A percentile compares a stretch with the other conserved stretches of the same genome.
These are phyloP conservation scores for Physcomitrellopsis africana DNA, from an alignment of 225 moss, liverwort and hornwort species.

Conservation along the genomic window DNA sequence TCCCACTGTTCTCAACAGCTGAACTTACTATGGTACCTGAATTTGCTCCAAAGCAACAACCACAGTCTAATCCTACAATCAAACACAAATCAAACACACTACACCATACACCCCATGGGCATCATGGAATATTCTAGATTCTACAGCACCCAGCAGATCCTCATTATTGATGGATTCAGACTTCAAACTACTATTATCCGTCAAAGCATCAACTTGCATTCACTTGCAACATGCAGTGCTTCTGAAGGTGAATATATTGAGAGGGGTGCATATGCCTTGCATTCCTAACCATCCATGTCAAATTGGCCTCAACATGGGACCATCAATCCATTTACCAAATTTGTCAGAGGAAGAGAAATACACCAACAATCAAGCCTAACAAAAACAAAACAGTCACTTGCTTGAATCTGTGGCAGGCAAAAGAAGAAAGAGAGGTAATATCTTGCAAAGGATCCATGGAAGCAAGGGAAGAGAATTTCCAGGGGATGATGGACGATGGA, in stretches of 20 bases:
- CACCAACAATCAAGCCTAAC: neutral
- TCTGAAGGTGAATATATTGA: neutral
- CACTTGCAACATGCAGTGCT: neutral
- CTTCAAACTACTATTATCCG: neutral
- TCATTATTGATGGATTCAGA: neutral
- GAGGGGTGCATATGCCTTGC: neutral
- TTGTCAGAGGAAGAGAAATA: neutral
- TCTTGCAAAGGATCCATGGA: neutral
- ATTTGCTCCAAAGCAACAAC: no score
- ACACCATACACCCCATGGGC: neutral
- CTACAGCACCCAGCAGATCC: neutral
- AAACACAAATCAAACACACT: neutral
- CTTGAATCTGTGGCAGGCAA: neutral
- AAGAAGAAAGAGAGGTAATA: no score
- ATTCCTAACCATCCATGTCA: neutral
- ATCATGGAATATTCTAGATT: neutral
- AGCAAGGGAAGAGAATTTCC: neutral
- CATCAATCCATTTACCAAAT: neutral
- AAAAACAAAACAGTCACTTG: slow-evolving; percentile 12
- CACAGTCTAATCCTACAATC: no score
- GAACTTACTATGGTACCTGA: neutral
- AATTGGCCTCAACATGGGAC: slow-evolving; percentile 9
- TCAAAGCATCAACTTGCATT: neutral
- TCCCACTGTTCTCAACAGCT: slow-evolving; percentile 3
- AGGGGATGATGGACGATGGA: no score